Evolutionary conservation across 306 rosid genomes (phyloP), one percentile per base, ranked within the genome.

Genomic region (Carpinus fangiana): DNA sequence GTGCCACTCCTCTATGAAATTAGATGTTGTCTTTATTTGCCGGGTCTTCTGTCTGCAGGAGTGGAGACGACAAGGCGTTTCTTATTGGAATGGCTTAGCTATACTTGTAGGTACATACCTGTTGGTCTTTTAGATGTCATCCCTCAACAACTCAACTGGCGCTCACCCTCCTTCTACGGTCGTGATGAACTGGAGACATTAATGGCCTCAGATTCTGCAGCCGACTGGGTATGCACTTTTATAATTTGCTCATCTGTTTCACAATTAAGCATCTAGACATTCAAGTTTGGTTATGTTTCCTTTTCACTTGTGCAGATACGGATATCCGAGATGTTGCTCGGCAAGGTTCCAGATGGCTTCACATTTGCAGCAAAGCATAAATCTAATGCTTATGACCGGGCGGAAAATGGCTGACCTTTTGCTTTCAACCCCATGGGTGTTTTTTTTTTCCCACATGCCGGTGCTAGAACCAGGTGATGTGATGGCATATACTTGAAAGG

Each of bases 191-290:
- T 95, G 65, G 98, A 95, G 90, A 90, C 97, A 1, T 82, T 90
- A 66, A 92, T 95, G 98, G 95, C 90, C 84, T 95, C 98, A 14
- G 98, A 94, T 78, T 94, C 97, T 51, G 98, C 98, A 14, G 93
- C 92, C 48, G 97, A 95, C 82, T 95, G 98, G 98, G 98, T 95
- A 92, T 74, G 79, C 55, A 21, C 56, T 18, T 75, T 41, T 52
- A 20, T 70, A 75, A 75, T 52, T 64, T 26, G 48, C 62, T 73
- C 48, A 51, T 76, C 59, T 51, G 18, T 54, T 17, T 72, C 26
- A 34, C 12, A 51, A 45, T 73, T 48, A 13, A 51, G 75, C 55
- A 59, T n/a, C 65, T 41, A 41, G 59, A 23, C 34, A 1, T 1
- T 38, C 43, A 45, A 55, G 53, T 38, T 70, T 74, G 72, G 34